Evolutionary conservation across 495 filamentous ascomycete genomes (phyloP).

Genomic region (Neurospora sp.): DNA sequence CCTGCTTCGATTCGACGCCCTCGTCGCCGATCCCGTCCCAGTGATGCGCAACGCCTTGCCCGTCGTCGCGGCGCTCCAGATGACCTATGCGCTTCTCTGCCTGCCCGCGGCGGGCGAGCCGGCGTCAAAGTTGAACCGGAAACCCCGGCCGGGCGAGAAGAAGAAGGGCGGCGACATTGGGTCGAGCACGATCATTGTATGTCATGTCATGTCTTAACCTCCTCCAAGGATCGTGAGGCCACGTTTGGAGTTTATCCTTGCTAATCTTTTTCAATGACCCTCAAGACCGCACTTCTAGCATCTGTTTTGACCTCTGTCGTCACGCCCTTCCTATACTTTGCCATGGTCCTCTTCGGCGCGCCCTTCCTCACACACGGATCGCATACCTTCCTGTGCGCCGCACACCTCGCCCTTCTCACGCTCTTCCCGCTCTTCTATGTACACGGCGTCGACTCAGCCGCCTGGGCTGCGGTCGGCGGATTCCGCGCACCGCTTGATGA

Average conservation of each 20-base stretch:
- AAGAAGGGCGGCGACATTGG: slow-evolving; percentile 21
- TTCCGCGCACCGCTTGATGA: slow-evolving; percentile 52
- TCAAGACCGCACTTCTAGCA: slow-evolving; percentile 52
- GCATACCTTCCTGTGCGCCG: slow-evolving; percentile 69
- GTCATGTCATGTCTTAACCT: slow-evolving; percentile 8
- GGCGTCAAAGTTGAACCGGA: slow-evolving; percentile 19
- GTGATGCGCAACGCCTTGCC: slow-evolving; percentile 53
- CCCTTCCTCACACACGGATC: slow-evolving; percentile 72
- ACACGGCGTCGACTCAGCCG: slow-evolving; percentile 62
- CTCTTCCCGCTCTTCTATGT: slow-evolving; percentile 69
- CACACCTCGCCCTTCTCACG: slow-evolving; percentile 69
- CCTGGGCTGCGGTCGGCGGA: slow-evolving; percentile 63
- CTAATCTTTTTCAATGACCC: neutral
- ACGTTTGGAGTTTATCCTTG: neutral
- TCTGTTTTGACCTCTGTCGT: slow-evolving; percentile 47
- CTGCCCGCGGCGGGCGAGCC: slow-evolving; percentile 52
- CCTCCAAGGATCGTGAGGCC: neutral
- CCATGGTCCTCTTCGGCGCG: slow-evolving; percentile 81
- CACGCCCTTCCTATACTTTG: slow-evolving; percentile 48
- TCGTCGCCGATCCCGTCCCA: slow-evolving; percentile 62
- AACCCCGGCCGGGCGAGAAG: slow-evolving; percentile 31
- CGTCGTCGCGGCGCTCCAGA: slow-evolving; percentile 53
- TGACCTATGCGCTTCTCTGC: slow-evolving; percentile 58
- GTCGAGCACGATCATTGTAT: slow-evolving; percentile 25
- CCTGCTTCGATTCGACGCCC: slow-evolving; percentile 47